phyloP scores from a whole-genome alignment of 2,329 filamentous ascomycete genomes.

The Tolypocladium sp. region DNA sequence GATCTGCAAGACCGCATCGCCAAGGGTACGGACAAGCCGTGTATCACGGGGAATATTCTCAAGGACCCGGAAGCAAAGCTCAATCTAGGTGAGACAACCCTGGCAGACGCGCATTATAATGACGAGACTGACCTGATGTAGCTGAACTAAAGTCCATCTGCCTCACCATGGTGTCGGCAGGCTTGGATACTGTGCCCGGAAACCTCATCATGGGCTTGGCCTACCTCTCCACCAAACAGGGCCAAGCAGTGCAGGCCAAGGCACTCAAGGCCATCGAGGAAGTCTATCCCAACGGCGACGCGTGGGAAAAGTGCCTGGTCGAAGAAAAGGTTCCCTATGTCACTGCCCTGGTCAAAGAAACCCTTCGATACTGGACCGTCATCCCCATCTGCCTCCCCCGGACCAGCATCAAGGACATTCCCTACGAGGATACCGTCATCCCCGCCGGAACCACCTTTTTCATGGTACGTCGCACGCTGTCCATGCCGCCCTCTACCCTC shows the following conservation, averaged over 20 bases:
- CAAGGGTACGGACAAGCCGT: slow-evolving; percentile 29
- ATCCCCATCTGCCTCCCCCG: slow-evolving; percentile 72
- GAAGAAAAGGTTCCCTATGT: slow-evolving; percentile 73
- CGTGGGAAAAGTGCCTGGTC: slow-evolving; percentile 63
- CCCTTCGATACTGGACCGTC: slow-evolving; percentile 69
- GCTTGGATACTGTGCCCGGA: slow-evolving; percentile 71
- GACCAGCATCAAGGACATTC: slow-evolving; percentile 62
- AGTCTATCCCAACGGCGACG: slow-evolving; percentile 63
- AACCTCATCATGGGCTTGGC: slow-evolving; percentile 75
- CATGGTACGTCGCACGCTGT: slow-evolving; percentile 39
- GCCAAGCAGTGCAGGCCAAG: slow-evolving; percentile 60
- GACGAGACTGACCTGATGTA: slow-evolving; percentile 16
- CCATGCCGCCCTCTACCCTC: background rate
- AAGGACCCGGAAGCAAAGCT: slow-evolving; percentile 36
- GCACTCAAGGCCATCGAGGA: slow-evolving; percentile 63
- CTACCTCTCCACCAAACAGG: slow-evolving; percentile 58
- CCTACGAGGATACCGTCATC: slow-evolving; percentile 57
- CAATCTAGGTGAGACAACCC: slow-evolving; percentile 18
- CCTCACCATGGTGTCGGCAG: slow-evolving; percentile 72
- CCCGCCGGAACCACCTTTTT: slow-evolving; percentile 73
- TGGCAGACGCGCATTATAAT: no score
- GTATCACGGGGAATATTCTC: slow-evolving; percentile 42
- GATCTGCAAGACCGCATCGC: slow-evolving; percentile 34
- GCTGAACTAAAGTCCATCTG: slow-evolving; percentile 74
- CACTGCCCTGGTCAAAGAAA: slow-evolving; percentile 70